A percentile compares a stretch with the other conserved stretches of the same genome.
Evolutionary conservation across 176 grass and related monocot species (phyloP).

Genomic region (Melocanna baccifera): DNA sequence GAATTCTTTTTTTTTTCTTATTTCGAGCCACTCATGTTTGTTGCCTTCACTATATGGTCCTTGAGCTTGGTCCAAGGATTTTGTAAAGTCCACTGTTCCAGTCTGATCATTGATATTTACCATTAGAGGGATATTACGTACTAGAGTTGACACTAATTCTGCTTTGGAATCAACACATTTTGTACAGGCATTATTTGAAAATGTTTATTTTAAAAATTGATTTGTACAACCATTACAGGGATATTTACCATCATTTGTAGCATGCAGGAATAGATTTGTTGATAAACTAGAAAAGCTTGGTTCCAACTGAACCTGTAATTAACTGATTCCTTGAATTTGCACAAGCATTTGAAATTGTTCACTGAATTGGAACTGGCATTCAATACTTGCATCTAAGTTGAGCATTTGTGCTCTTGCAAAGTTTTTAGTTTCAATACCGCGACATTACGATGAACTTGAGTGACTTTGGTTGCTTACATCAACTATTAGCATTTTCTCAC

Average conservation of each 20-base stretch:
- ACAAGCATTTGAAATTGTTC: background rate
- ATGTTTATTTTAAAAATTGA: background rate
- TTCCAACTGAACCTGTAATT: background rate
- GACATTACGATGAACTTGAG: background rate
- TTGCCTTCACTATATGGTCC: background rate
- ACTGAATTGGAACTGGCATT: background rate
- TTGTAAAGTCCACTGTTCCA: background rate
- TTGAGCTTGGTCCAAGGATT: background rate
- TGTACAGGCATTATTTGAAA: background rate
- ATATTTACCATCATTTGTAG: background rate
- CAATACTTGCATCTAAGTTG: background rate
- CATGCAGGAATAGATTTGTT: background rate
- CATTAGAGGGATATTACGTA: background rate
- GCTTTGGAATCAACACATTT: background rate
- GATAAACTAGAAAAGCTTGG: background rate
- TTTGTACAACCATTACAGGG: background rate
- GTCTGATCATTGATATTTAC: background rate
- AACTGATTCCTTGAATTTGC: background rate
- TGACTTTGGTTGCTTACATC: background rate
- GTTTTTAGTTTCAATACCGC: background rate
- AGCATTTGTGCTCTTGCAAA: background rate
- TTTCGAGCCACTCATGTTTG: constrained; percentile 1
- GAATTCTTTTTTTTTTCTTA: background rate
- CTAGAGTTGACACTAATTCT: background rate
- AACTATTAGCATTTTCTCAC: background rate